These are phyloP conservation scores for Tardiomyces depauwii DNA, from an alignment of 1,139 yeast genomes.

Conservation along the genomic window DNA sequence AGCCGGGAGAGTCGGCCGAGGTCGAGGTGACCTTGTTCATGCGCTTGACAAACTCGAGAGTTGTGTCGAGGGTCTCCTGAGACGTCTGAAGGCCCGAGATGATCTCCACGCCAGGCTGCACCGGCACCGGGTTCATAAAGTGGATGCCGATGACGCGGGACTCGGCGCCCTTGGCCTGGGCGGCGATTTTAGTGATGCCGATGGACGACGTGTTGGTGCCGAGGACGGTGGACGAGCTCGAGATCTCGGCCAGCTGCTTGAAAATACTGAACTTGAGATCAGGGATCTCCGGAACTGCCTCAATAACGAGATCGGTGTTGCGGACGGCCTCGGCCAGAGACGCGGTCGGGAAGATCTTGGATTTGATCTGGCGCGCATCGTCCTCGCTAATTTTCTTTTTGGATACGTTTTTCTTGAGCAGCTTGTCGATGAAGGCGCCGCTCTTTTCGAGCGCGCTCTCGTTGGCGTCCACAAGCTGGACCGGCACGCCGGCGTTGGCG, in stretches of 20 bases:
- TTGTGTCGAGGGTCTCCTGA: slow-evolving; percentile 22
- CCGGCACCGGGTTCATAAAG: slow-evolving; percentile 38
- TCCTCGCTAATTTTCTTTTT: slow-evolving; percentile 26
- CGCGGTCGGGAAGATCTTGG: slow-evolving; percentile 19
- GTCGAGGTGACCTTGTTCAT: slow-evolving; percentile 31
- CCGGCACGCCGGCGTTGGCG: slow-evolving; percentile 28
- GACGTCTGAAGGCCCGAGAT: slow-evolving; percentile 33
- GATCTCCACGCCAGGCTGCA: slow-evolving; percentile 35
- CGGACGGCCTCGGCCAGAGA: slow-evolving; percentile 19
- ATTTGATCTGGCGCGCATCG: slow-evolving; percentile 21
- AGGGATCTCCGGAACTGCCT: slow-evolving; percentile 34
- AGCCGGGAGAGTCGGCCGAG: slow-evolving; percentile 32
- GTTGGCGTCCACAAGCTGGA: slow-evolving; percentile 27
- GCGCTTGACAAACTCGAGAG: slow-evolving; percentile 23
- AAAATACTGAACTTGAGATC: slow-evolving; percentile 28
- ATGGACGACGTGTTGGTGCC: slow-evolving; percentile 36
- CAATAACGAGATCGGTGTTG: slow-evolving; percentile 30
- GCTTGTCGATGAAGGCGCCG: slow-evolving; percentile 24
- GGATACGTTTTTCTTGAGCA: slow-evolving; percentile 27
- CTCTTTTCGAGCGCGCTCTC: slow-evolving; percentile 25
- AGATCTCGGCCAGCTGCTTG: slow-evolving; percentile 22
- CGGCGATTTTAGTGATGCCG: slow-evolving; percentile 33
- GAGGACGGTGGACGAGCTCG: slow-evolving; percentile 24
- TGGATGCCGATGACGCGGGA: slow-evolving; percentile 32
- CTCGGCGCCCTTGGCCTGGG: slow-evolving; percentile 32